Evolutionary conservation across 768 basidiomycete species (phyloP).

Genomic region (Tubosaeta sp.): DNA sequence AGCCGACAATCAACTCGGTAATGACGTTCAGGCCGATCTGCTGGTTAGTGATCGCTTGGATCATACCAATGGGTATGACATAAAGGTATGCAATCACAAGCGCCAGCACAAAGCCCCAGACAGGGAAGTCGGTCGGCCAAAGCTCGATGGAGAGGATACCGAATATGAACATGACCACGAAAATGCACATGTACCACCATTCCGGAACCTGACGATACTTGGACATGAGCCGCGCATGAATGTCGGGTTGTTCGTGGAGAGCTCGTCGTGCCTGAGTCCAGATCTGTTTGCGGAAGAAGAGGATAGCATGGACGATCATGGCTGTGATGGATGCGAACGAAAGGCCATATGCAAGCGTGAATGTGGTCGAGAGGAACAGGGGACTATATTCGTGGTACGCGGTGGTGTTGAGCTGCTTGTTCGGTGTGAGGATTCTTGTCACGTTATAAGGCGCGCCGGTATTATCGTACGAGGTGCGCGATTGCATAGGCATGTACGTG

Average conservation of each 20-base stretch:
- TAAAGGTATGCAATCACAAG: constrained; percentile 52
- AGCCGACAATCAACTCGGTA: constrained; percentile 60
- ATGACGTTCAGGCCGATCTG: constrained; percentile 53
- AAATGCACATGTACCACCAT: constrained; percentile 50
- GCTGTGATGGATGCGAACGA: constrained; percentile 43
- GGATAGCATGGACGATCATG: constrained; percentile 38
- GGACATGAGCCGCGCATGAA: constrained; percentile 58
- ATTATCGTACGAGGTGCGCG: constrained; percentile 41
- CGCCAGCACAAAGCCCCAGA: constrained; percentile 42
- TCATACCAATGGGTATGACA: constrained; percentile 55
- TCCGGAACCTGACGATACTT: constrained; percentile 56
- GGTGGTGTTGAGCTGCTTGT: constrained; percentile 29
- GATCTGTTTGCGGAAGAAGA: constrained; percentile 58
- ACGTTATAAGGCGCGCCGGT: constrained; percentile 40
- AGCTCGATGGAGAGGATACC: constrained; percentile 56
- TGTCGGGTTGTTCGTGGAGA: constrained; percentile 52
- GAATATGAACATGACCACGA: constrained; percentile 54
- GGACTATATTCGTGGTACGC: constrained; percentile 38
- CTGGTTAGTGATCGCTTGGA: constrained; percentile 73
- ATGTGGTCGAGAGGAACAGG: constrained; percentile 44
- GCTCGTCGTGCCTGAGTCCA: constrained; percentile 47
- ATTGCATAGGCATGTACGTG: constrained; percentile 37
- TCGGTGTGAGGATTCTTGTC: constrained; percentile 32
- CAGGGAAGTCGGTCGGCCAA: constrained; percentile 51
- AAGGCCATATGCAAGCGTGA: constrained; percentile 48